These are phyloP conservation scores for Macaranga tanarius DNA, from an alignment of 441 rosid species.

Conservation along the genomic window DNA sequence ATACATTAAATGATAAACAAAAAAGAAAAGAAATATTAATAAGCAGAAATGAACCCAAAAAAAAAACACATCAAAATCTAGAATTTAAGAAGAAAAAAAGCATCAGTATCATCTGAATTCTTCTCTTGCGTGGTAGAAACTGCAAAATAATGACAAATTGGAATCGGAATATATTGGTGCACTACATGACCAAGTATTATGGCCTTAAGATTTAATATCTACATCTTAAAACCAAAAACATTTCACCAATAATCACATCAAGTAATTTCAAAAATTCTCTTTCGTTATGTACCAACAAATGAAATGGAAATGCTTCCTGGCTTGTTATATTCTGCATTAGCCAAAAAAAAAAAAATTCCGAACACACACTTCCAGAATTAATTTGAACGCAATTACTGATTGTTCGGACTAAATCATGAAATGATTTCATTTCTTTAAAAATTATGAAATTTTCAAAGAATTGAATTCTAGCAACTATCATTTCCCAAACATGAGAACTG, in stretches of 20 bases:
- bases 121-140: not conserved
- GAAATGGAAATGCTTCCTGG: not conserved
- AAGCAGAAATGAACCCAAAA: slow-evolving; percentile 1
- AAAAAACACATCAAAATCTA: not conserved
- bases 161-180: not conserved
- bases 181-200: not conserved
- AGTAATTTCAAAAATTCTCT: no score
- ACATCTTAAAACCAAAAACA: not conserved
- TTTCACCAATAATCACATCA: not conserved
- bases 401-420: not conserved
- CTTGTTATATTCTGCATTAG: not conserved
- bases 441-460: no score
- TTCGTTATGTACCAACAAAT: not conserved
- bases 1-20: slow-evolving; percentile 24
- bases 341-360: not conserved
- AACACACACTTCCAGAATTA: not conserved
- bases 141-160: no score
- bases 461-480: not conserved
- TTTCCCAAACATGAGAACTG: not conserved
- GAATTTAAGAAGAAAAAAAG: not conserved
- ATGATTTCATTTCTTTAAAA: not conserved
- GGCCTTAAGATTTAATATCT: not conserved
- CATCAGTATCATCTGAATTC: not conserved
- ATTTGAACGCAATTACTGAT: not conserved
- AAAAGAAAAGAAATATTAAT: not conserved